Evolutionary conservation across 1,284 basidiomycete species (phyloP), one percentile per base, ranked within the genome.

Genomic region (Puccinia polysora): DNA sequence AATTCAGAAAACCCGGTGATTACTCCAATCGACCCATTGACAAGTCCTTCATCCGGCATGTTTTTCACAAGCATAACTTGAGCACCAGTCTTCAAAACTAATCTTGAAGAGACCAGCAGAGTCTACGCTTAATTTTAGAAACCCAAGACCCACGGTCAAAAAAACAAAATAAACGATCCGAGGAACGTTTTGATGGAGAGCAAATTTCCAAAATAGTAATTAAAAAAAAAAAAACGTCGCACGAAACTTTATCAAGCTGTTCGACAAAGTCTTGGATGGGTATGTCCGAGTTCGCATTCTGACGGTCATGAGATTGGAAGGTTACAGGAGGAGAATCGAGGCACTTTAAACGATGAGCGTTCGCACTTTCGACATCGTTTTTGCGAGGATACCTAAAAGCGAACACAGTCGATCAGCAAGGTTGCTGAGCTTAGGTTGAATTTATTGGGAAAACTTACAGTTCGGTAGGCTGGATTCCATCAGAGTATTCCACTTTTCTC

Each of bases 11-110:
- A 95, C 0, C 83, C 84, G n/a, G 87, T 78, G 23, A 93, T 83
- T 74, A 83, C 84, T 20, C 91, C 91, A 75, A 91, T 85, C 10
- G 87, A 88, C 0, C 91, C 91, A 79, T 94, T 94, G 52, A 92
- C 90, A 5, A 93, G 84, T 59, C 83, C 83, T 50, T 87, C 85
- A 76, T 89, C 88, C 6, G 34, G 32, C 6, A 84, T 79, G 78
- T 84, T 91, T 85, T 88, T 91, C 84, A 93, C 86, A 23, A 94
- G 82, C 84, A 85, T 85, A 56, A 84, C 84, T 75, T 82, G 81
- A 0, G 88, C 87, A 52, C 86, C 85, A 38, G 85, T 80, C 78
- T 88, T 89, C 45, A 96, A 83, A 0, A 78, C 77, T 47, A 96
- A 82, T 1, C 75, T 77, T 63, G 81, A 80, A 0, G 77, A 76